Conservation (phyloP, 352 stramenopile genomes). For the Globisporangium nagaii region DNA sequence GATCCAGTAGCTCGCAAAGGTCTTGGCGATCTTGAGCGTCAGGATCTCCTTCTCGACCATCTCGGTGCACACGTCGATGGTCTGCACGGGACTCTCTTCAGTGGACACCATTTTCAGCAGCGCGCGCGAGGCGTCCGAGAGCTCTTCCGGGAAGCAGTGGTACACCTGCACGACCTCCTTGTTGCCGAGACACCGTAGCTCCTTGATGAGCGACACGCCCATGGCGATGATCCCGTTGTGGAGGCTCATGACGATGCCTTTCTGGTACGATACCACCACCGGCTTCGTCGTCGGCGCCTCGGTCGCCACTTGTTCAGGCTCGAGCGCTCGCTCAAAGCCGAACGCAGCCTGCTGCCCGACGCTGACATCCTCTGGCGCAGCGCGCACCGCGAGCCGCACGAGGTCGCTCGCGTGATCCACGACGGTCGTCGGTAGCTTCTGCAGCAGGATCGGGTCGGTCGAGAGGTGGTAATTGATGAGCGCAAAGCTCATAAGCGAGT, state of each 20-base stretch:
- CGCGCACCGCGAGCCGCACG: conserved; percentile 1
- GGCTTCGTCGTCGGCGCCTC: too few species aligned
- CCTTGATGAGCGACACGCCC: conserved; percentile 38
- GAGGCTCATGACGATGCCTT: conserved; percentile 31
- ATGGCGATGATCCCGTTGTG: conserved; percentile 35
- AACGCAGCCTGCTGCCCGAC: neutral
- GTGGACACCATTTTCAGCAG: conserved; percentile 18
- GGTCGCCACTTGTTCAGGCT: too few species aligned
- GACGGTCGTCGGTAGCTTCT: neutral
- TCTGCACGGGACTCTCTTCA: conserved; percentile 25
- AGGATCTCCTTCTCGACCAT: conserved; percentile 14
- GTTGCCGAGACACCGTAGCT: conserved; percentile 43
- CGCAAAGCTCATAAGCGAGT: conserved; percentile 10
- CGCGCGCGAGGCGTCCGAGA: conserved; percentile 24
- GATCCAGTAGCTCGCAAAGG: conserved; percentile 46
- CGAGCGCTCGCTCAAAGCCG: neutral
- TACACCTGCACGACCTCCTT: conserved; percentile 40
- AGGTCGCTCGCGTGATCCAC: conserved; percentile 6
- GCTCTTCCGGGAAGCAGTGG: conserved; percentile 35
- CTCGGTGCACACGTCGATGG: conserved; percentile 39
- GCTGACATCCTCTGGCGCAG: neutral
- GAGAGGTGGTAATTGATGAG: conserved; percentile 7
- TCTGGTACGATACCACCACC: neutral
- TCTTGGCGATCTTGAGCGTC: conserved; percentile 35
- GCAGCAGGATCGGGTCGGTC: neutral